Base-by-base conservation (phyloP, 2,329 filamentous ascomycete genomes). In the Ascochyta koolunga region DNA sequence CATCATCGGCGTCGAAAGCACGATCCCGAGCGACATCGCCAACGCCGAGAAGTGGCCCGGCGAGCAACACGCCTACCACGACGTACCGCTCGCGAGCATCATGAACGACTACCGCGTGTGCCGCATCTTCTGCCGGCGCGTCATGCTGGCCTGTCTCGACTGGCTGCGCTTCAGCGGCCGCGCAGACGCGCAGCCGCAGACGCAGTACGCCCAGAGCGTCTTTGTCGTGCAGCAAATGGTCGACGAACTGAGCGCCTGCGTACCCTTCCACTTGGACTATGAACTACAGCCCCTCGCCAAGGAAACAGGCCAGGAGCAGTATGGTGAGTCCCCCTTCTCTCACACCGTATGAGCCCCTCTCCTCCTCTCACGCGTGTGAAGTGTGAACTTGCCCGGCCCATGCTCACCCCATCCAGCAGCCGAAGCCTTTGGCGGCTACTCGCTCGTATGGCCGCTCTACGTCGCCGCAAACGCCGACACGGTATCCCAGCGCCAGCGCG, bases 91-190 rank as follows among this genome's bases (percentile, higher is more conserved):
- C 9, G 74, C 74, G 1, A 74, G 70, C 41, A 72, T 77, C 52
- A 65, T 74, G 46, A 77, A 77, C 44, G 74, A 77, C 47, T 76
- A 77, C 56, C 68, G 76, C 8, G 68, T 77, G 8, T 74, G 70
- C 35, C 68, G 76, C 2, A 74, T 77, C 39, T 77, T 76, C 60
- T 76, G 73, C 45, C 66, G 74, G 31, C 58, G 70, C 10, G 72
- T 77, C 36, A 73, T 77, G 37, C 64, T 77, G 46, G 68, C 66
- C 3, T 76, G 74, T 52, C 53, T 69, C 2, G 62, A 62, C 1
- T 72, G 71, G 68, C 48, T 74, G 7, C 46, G 49, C 0, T 57
- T 56, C 5, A 58, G 58, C 2, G 54, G 54, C 4, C 52, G 45
- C 19, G 44, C 38, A 3, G 58, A 62, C 11, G 56, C 56, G 8